Evolutionary conservation across 352 stramenopile genomes (phyloP).

Genomic region (Phytophthora niederhauseri): DNA sequence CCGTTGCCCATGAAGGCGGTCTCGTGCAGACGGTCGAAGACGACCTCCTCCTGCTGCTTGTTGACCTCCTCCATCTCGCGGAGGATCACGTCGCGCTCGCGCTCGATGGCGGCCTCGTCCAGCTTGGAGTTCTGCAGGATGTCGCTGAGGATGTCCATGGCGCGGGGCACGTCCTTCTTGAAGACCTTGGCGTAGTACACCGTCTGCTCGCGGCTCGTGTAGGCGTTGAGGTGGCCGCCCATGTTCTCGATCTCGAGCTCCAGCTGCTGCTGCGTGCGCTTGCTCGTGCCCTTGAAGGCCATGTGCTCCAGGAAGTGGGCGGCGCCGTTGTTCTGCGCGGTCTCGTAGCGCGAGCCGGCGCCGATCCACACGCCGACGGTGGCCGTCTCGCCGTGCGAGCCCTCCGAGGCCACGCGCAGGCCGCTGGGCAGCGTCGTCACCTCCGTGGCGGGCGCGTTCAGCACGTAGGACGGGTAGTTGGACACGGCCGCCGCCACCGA

Average conservation of each 20-base stretch:
- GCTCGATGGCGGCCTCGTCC: constrained; percentile 95
- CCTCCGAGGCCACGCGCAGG: constrained; percentile 98
- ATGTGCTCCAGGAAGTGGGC: constrained; percentile 99
- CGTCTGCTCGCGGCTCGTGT: constrained; percentile 99
- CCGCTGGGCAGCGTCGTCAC: constrained; percentile 97
- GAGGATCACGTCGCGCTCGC: constrained; percentile 99
- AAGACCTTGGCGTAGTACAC: constrained; percentile 99
- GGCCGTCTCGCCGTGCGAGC: constrained; percentile 96
- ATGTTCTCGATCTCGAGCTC: constrained; percentile 99
- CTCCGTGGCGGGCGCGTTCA: constrained; percentile 96
- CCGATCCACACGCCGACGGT: constrained; percentile 99
- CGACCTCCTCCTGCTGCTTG: constrained; percentile 98
- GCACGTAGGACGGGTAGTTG: constrained; percentile 89
- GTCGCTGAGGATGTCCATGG: constrained; percentile 99
- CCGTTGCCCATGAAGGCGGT: constrained; percentile 98
- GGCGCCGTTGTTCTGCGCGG: constrained; percentile 97
- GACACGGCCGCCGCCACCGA: constrained; percentile 67
- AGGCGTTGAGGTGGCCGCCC: constrained; percentile 99
- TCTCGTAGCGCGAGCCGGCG: constrained; percentile 98
- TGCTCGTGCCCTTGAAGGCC: constrained; percentile 99
- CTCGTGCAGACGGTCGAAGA: constrained; percentile 99
- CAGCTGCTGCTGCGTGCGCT: constrained; percentile 97
- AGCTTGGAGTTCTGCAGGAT: constrained; percentile 99
- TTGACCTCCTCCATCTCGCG: constrained; percentile 99
- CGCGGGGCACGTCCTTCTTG: constrained; percentile 97